Evolutionary conservation across 306 rosid genomes (phyloP).

Genomic region (Hippophae rhamnoides): DNA sequence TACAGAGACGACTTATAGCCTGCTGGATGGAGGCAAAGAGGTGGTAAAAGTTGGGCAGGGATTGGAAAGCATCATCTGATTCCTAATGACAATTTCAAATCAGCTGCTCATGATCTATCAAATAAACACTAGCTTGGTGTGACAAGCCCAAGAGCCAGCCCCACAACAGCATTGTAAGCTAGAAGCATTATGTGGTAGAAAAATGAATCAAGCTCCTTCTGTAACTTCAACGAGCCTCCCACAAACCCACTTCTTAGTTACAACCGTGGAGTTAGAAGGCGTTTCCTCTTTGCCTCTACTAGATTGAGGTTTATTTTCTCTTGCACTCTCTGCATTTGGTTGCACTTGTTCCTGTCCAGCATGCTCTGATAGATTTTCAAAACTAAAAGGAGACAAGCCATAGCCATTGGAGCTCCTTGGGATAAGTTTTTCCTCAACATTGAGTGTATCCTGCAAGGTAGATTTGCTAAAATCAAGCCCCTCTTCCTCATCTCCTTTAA

Average conservation of each 20-base stretch:
- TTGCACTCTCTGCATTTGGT: constrained; percentile 23
- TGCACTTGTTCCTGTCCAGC: constrained; percentile 17
- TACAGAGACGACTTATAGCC: too few species aligned
- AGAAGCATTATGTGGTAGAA: constrained; percentile 6
- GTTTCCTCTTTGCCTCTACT: constrained; percentile 34
- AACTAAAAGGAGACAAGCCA: constrained; percentile 27
- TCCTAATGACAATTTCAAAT: too few species aligned
- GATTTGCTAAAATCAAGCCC: constrained; percentile 32
- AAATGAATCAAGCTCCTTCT: constrained; percentile 25
- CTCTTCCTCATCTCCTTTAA: constrained; percentile 24
- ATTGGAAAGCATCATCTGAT: too few species aligned
- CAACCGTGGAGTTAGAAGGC: constrained; percentile 21
- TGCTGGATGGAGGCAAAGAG: too few species aligned
- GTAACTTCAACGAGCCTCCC: constrained; percentile 77
- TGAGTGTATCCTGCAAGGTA: constrained; percentile 31
- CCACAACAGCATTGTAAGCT: neutral
- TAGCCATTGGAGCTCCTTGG: constrained; percentile 28
- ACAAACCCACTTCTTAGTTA: constrained; percentile 69
- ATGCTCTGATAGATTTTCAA: constrained; percentile 22
- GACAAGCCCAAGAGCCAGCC: constrained; percentile 12
- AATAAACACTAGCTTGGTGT: constrained; percentile 6
- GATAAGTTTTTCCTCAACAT: constrained; percentile 31
- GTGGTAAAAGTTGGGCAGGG: too few species aligned
- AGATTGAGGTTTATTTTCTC: constrained; percentile 22
- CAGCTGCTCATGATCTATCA: neutral